Conservation (phyloP, 352 stramenopile genomes). For the Globisporangium paroecandrum region DNA sequence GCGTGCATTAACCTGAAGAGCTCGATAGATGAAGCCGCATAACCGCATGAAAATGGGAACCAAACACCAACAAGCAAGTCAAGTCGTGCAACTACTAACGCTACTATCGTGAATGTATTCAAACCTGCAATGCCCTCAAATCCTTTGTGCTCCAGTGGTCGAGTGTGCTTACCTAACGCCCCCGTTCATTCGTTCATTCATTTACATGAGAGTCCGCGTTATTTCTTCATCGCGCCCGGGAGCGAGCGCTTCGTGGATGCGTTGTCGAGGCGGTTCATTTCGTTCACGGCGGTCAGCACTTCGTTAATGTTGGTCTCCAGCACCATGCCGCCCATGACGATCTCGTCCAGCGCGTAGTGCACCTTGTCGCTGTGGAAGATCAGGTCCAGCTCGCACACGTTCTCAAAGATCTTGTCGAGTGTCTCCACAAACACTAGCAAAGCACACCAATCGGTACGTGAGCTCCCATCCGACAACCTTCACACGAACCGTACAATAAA, state of each 20-base stretch:
- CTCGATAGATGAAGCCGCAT: not conserved
- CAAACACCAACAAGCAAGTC: not conserved
- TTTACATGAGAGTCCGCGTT: conserved; percentile 11
- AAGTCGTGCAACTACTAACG: not conserved
- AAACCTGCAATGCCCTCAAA: not conserved
- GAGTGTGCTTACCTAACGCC: not conserved
- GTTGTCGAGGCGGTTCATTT: conserved; percentile 94
- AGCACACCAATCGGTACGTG: not conserved
- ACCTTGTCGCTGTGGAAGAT: conserved; percentile 99
- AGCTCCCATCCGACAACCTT: not conserved
- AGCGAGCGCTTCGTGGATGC: conserved; percentile 76
- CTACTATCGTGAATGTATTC: conserved; percentile 10
- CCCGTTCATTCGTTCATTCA: not conserved
- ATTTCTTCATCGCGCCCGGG: conserved; percentile 70
- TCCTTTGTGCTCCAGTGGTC: not conserved
- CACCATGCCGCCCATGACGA: conserved; percentile 99
- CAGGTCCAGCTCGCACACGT: conserved; percentile 99
- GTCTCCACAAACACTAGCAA: conserved; percentile 91
- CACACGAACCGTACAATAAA: not conserved
- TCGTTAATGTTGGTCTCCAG: conserved; percentile 99
- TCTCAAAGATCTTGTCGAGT: conserved; percentile 99
- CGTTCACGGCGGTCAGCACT: conserved; percentile 95
- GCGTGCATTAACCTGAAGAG: not conserved
- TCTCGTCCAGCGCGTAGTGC: conserved; percentile 98
- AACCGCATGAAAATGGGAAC: not conserved